Evolutionary conservation across 345 rosid genomes (phyloP), one percentile per base, ranked within the genome.

Genomic region (Hibiscus trionum): DNA sequence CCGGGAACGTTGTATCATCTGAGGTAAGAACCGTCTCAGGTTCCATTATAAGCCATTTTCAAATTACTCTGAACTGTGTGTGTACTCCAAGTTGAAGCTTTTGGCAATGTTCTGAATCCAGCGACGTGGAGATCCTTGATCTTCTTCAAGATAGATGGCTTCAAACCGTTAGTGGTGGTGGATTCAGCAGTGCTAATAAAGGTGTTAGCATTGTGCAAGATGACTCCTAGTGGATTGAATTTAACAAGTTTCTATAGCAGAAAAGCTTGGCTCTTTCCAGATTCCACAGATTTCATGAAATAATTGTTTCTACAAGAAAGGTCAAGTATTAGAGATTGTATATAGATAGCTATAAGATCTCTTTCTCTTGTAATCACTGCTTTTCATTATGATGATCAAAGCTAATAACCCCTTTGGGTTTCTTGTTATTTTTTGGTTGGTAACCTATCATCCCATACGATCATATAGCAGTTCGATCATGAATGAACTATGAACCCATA

Each of bases 101-200:
- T 63, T 66, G 37, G 3, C 50, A 55, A n/a, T 9, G 31, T 52
- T 72, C 31, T 69, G 66, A 14, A 33, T 75, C 60, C 85, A 95
- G 97, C 76, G 96, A 90, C 58, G 84, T 80, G 17, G 91, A 89
- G 90, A 86, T 88, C 75, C 82, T 95, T 69, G 87, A 79, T 67
- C 82, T 86, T 49, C 86, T 90, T 61, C 92, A 87, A 49, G 83
- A 83, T 55, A 86, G 85, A 77, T 86, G 90, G 84, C 82, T 73
- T 42, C 85, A 81, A 47, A 73, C 86, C 72, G 77, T 75, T 44
- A 74, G 66, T 58, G 82, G 79, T 0, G 75, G 76, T 14, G 81
- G 77, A 71, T 62, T 75, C 15, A 63, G 52, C 55, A 66, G 49
- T 14, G 29, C 42, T 57, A 75, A n/a, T 58, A 70, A 24, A 71